phyloP scores from a whole-genome alignment of 305 asterid species.

The Solanum aculeatissimum region DNA sequence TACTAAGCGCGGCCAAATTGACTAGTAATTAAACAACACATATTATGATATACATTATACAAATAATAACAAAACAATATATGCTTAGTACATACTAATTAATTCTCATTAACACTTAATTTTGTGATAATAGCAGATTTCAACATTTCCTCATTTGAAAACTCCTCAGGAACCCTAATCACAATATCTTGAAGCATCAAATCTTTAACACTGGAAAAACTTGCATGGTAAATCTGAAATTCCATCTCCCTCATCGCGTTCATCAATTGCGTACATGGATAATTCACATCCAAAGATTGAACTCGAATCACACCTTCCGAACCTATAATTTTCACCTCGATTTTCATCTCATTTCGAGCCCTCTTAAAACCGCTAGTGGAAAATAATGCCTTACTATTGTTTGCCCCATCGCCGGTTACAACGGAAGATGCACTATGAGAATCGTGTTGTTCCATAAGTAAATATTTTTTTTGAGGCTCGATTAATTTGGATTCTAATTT shows the following conservation, averaged over 20 bases:
- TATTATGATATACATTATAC: neutral
- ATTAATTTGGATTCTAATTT: constrained; percentile 16
- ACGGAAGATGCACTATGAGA: neutral
- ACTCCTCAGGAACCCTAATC: neutral
- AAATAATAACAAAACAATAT: neutral
- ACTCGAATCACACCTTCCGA: constrained; percentile 1
- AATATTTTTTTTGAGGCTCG: constrained; percentile 9
- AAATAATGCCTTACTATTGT: neutral
- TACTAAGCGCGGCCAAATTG: too few species aligned
- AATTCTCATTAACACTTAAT: neutral
- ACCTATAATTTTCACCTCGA: constrained; percentile 27
- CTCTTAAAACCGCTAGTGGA: neutral
- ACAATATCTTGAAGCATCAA: constrained; percentile 8
- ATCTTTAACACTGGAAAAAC: constrained; percentile 1
- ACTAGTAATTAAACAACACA: neutral
- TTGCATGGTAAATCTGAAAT: constrained; percentile 4
- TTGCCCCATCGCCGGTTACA: neutral
- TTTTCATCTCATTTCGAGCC: constrained; percentile 7
- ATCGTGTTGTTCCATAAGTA: constrained; percentile 12
- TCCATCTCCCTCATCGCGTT: neutral
- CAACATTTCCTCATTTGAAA: neutral
- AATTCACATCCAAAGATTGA: neutral
- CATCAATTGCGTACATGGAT: constrained; percentile 4
- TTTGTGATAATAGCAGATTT: neutral
- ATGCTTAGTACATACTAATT: neutral